Base-by-base conservation (phyloP, 1,284 basidiomycete genomes). In the Apiotrichum sp. region DNA sequence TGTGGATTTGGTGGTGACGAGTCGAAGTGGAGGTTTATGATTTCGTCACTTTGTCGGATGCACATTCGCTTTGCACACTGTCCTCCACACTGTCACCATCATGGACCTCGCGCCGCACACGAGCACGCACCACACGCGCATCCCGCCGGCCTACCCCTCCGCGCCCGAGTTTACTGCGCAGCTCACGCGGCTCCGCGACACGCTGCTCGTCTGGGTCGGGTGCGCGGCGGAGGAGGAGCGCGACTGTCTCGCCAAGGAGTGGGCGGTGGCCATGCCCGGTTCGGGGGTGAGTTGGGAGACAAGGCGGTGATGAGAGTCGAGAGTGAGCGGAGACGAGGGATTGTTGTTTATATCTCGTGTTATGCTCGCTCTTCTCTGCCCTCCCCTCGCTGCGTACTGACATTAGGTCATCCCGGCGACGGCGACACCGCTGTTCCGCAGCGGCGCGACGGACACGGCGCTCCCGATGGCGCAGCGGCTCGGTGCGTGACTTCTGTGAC, bases 121-220 rank as follows among this genome's bases (percentile, higher is more conserved):
- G 33, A 56, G 55, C 9, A 68, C 65, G 6, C 53, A 67, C 56
- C 61, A 69, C 61, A 69, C 66, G 13, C 35, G 50, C 49, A 16
- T 75, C 47, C 61, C 66, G 1, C 61, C 73, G 8, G 65, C 68
- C 4, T 59, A 66, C 41, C 72, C 68, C n/a, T 57, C 62, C 32
- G 60, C 68, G 38, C 86, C 86, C 3, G 78, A 81, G 42, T 80
- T 90, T 57, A 82, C 79, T 8, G 75, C 90, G 56, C 86, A 88
- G 64, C 78, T 87, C 55, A 89, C 85, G 44, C 78, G 78, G 44
- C 74, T 91, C 40, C 81, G 82, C 36, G 82, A 83, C 65, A 87
- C 88, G 51, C 88, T 86, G 70, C 86, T 92, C 83, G 69, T 92
- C 46, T 92, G 89, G 89, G 79, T 87, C 43, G 88, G 88, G 2